phyloP scores from a whole-genome alignment of 257 asterid species.

The Penstemon davidsonii region DNA sequence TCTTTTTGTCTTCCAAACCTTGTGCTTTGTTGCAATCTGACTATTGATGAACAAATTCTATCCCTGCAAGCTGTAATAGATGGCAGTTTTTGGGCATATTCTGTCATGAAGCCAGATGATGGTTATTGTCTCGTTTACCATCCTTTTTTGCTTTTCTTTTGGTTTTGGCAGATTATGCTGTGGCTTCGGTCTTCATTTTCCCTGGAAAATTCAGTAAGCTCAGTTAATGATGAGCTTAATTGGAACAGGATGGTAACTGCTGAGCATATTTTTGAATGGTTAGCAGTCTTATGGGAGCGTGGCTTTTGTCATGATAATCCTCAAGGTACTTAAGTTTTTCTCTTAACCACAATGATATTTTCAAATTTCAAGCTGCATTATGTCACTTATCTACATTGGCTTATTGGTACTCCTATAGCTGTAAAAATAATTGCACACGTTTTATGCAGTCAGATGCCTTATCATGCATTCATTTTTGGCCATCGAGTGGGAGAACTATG shows the following conservation, averaged over 20 bases:
- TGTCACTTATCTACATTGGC: conserved; percentile 22
- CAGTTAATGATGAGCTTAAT: conserved; percentile 40
- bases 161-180: conserved; percentile 57
- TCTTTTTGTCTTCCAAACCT: conserved; percentile 9
- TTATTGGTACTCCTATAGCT: conserved; percentile 17
- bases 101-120: conserved; percentile 20
- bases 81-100: conserved; percentile 15
- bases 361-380: conserved; percentile 19
- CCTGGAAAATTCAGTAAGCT: conserved; percentile 37
- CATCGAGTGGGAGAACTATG: conserved; percentile 60
- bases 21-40: conserved; percentile 12
- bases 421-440: conserved; percentile 4
- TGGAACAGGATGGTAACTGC: conserved; percentile 55
- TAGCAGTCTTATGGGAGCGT: conserved; percentile 86
- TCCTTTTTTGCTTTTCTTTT: conserved; percentile 26
- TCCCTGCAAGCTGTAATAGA: conserved; percentile 6
- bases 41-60: no score
- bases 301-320: conserved; percentile 95
- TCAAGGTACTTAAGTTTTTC: conserved; percentile 52
- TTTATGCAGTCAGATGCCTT: conserved; percentile 71
- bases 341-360: conserved; percentile 6
- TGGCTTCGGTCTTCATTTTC: conserved; percentile 59
- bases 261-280: conserved; percentile 68
- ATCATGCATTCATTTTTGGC: conserved; percentile 87
- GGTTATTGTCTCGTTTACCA: conserved; percentile 21